phyloP scores from a whole-genome alignment of 345 rosid genomes.

The Leavenworthia alabamica region DNA sequence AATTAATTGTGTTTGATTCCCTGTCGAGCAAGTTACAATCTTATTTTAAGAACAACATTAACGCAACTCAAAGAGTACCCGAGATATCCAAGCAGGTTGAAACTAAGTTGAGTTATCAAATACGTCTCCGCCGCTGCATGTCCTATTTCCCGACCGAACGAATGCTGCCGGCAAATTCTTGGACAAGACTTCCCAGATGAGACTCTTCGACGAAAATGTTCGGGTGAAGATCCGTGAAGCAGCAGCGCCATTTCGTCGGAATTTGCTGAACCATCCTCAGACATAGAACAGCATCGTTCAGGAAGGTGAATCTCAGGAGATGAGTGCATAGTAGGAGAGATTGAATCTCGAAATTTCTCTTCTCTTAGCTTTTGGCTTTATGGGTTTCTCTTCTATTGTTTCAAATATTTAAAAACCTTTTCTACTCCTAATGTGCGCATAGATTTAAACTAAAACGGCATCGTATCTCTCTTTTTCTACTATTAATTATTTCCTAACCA shows the following conservation, averaged over 20 bases:
- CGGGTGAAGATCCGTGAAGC: too few species aligned
- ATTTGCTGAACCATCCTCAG: too few species aligned
- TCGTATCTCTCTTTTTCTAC: not conserved
- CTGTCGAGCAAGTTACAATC: too few species aligned
- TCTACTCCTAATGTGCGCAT: not conserved
- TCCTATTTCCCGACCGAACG: constrained; percentile 49
- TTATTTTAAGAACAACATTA: too few species aligned
- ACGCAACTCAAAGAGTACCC: too few species aligned
- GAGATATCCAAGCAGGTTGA: constrained; percentile 69
- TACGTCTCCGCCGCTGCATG: constrained; percentile 82
- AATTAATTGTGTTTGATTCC: too few species aligned
- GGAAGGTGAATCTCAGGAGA: not conserved
- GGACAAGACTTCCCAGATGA: too few species aligned
- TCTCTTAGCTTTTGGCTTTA: not conserved
- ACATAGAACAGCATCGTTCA: not conserved
- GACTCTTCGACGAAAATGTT: too few species aligned
- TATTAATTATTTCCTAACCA: not conserved
- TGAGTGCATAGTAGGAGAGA: constrained; percentile 11
- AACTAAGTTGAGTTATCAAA: constrained; percentile 54
- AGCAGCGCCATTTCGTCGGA: too few species aligned
- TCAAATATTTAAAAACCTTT: constrained; percentile 3
- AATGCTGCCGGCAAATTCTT: constrained; percentile 48
- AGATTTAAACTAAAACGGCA: not conserved
- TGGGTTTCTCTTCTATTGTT: not conserved
- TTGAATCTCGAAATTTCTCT: constrained; percentile 4